These are phyloP conservation scores for Mucuna pruriens DNA, from an alignment of 306 rosid species.

Conservation along the genomic window DNA sequence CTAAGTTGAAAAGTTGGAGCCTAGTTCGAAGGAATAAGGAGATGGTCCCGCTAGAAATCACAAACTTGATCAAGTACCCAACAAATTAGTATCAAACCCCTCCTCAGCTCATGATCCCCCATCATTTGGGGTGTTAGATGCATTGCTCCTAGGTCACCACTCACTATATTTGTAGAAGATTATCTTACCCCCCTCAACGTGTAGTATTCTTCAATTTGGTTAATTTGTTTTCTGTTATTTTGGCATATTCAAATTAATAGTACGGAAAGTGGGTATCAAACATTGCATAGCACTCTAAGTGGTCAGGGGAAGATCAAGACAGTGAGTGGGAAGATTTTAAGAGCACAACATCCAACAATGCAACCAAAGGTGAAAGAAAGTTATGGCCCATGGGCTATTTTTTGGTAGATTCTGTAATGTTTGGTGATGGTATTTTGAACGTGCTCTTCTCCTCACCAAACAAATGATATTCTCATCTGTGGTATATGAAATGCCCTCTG, in stretches of 20 bases:
- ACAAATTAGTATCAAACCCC: background rate
- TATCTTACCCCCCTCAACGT: background rate
- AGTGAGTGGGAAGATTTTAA: constrained; percentile 33
- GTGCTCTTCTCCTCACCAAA: background rate
- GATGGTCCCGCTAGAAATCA: background rate
- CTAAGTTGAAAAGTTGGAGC: background rate
- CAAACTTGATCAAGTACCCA: background rate
- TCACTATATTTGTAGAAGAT: background rate
- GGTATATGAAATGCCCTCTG: background rate
- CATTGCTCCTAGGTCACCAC: constrained; percentile 3
- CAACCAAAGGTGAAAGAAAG: constrained; percentile 21
- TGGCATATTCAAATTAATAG: background rate
- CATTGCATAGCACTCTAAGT: constrained; percentile 39
- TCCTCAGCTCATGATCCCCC: no score
- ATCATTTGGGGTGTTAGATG: constrained; percentile 10
- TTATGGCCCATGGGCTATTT: constrained; percentile 20
- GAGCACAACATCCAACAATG: constrained; percentile 19
- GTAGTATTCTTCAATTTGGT: constrained; percentile 9
- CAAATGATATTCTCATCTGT: background rate
- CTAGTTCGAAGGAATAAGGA: background rate
- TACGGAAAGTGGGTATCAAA: constrained; percentile 34
- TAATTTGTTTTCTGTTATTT: constrained; percentile 1
- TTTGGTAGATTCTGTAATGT: background rate
- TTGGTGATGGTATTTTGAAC: background rate
- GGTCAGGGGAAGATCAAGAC: constrained; percentile 28